These are phyloP conservation scores for Leccinum aurantiacum DNA, from an alignment of 768 basidiomycete genomes.

Conservation along the genomic window DNA sequence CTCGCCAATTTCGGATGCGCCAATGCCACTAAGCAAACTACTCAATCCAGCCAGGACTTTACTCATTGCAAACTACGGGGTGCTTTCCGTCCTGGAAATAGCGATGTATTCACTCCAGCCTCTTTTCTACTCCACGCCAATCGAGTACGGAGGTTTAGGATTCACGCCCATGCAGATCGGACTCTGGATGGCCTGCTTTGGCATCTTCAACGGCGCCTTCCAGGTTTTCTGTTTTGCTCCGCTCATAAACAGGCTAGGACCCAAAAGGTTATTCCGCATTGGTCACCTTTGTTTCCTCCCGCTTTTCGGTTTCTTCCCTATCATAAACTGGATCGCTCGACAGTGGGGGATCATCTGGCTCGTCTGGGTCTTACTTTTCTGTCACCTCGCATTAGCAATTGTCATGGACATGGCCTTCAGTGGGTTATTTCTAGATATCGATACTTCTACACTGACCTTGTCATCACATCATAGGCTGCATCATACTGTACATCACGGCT, in stretches of 20 bases:
- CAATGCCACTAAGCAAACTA: constrained; percentile 29
- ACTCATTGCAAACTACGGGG: constrained; percentile 39
- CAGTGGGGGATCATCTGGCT: constrained; percentile 21
- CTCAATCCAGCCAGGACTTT: constrained; percentile 30
- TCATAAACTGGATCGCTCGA: constrained; percentile 29
- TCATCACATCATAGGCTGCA: constrained; percentile 45
- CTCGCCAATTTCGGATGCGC: constrained; percentile 11
- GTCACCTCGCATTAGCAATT: constrained; percentile 24
- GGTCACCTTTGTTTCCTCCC: constrained; percentile 30
- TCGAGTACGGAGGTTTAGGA: constrained; percentile 38
- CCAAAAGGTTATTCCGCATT: constrained; percentile 31
- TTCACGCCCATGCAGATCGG: constrained; percentile 39
- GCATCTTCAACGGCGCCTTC: constrained; percentile 32
- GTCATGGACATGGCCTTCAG: constrained; percentile 34
- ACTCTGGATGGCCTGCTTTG: constrained; percentile 35
- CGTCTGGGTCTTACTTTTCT: constrained; percentile 30
- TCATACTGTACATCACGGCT: constrained; percentile 68
- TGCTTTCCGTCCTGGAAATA: constrained; percentile 39
- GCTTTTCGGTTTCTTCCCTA: constrained; percentile 34
- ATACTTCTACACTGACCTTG: background rate
- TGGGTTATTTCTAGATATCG: constrained; percentile 11
- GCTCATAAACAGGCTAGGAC: constrained; percentile 32
- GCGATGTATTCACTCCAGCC: constrained; percentile 36
- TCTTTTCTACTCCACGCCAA: constrained; percentile 39
- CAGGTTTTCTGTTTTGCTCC: constrained; percentile 36